Evolutionary conservation across 345 rosid species (phyloP).

Genomic region (Dimocarpus longan): DNA sequence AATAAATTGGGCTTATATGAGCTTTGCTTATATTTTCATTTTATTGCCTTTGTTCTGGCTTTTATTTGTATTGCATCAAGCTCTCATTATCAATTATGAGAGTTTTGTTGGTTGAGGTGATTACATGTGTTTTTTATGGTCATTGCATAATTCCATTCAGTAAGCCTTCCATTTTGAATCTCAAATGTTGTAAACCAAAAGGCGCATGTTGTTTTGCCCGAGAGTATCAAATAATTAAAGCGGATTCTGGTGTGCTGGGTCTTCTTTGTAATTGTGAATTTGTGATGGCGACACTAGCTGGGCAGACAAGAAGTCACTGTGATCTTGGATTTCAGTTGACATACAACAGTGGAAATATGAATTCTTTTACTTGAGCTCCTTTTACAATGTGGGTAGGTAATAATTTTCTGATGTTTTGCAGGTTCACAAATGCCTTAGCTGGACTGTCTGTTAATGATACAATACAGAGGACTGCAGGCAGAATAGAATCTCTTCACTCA

Average conservation of each 20-base stretch:
- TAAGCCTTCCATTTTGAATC: not conserved
- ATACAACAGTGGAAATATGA: not conserved
- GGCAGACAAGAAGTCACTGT: not conserved
- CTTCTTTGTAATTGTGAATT: not conserved
- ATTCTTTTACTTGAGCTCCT: not conserved
- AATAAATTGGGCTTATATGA: not conserved
- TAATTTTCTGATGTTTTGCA: slow-evolving; percentile 35
- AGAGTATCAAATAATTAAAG: not conserved
- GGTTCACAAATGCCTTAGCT: slow-evolving; percentile 76
- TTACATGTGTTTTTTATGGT: not conserved
- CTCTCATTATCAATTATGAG: slow-evolving; percentile 1
- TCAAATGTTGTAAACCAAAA: not conserved
- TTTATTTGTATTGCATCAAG: slow-evolving; percentile 1
- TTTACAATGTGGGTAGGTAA: not conserved
- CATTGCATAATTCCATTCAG: not conserved
- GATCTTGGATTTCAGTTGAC: not conserved
- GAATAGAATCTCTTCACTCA: slow-evolving; percentile 91
- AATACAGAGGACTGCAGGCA: slow-evolving; percentile 78
- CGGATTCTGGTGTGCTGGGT: not conserved
- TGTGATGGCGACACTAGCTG: not conserved
- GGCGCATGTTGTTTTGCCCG: not conserved
- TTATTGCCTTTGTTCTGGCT: not conserved
- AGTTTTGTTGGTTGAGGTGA: not conserved
- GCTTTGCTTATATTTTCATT: slow-evolving; percentile 12
- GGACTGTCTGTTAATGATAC: slow-evolving; percentile 69